phyloP scores from a whole-genome alignment of 257 asterid species.

The Leonotis leonurus region DNA sequence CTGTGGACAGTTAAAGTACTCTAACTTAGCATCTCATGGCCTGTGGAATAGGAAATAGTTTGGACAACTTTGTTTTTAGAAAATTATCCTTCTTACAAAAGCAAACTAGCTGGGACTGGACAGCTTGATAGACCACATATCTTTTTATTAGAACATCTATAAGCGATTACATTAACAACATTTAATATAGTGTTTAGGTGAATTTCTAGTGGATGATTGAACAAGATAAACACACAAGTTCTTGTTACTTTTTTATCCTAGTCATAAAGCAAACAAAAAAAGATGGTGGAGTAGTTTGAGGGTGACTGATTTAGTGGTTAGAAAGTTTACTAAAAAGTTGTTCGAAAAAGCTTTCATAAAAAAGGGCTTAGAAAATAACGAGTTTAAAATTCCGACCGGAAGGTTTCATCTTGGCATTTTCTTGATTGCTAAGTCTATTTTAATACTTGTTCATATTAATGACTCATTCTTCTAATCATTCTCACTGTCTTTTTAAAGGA shows the following conservation, averaged over 20 bases:
- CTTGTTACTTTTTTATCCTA: background rate
- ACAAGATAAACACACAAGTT: slow-evolving; percentile 3
- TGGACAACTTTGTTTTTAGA: background rate
- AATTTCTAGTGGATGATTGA: slow-evolving; percentile 7
- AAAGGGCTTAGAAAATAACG: background rate
- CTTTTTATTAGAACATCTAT: background rate
- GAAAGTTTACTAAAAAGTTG: slow-evolving; percentile 24
- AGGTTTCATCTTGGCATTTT: slow-evolving; percentile 28
- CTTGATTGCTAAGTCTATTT: slow-evolving; percentile 7
- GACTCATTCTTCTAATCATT: background rate
- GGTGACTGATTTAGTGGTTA: slow-evolving; percentile 25
- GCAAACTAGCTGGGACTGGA: background rate
- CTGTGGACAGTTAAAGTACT: background rate
- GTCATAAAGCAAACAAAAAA: slow-evolving; percentile 3
- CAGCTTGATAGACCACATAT: background rate
- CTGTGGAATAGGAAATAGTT: background rate
- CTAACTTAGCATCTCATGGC: background rate
- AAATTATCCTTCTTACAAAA: background rate
- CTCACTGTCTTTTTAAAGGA: background rate
- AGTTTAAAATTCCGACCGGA: slow-evolving; percentile 9
- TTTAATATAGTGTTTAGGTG: background rate
- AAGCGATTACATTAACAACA: background rate
- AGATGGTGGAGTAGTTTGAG: slow-evolving; percentile 26
- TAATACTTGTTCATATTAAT: background rate
- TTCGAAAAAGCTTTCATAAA: slow-evolving; percentile 8